Percentiles rank a stretch among this genome's conserved stretches.
Conservation (phyloP, 176 grass and related monocot species). For the Eleusine coracana region DNA sequence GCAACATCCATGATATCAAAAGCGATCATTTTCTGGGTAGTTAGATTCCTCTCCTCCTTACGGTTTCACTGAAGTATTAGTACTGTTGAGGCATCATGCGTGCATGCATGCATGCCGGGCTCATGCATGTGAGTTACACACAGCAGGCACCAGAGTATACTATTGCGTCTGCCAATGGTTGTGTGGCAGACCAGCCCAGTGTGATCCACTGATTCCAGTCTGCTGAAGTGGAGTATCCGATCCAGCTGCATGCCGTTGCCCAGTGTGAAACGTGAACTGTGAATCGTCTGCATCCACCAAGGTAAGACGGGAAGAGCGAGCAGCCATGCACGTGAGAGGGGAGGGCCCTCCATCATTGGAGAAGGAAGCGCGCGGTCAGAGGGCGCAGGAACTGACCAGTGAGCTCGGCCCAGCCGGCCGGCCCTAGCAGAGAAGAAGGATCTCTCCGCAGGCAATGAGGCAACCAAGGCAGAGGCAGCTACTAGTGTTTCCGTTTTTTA, state of each 20-base stretch:
- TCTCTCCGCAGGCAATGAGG: neutral
- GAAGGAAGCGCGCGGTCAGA: neutral
- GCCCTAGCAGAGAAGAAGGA: neutral
- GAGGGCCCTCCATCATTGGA: neutral
- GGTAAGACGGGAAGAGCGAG: neutral
- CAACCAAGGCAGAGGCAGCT: neutral
- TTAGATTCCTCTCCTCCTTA: neutral
- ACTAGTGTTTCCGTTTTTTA: neutral
- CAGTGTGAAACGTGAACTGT: neutral
- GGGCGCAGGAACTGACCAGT: neutral
- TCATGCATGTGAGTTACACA: constrained; percentile 5
- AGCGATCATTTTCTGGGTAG: neutral
- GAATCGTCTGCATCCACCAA: neutral
- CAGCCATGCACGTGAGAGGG: constrained; percentile 1
- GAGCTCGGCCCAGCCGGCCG: neutral
- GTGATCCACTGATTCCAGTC: neutral
- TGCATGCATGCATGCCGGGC: neutral
- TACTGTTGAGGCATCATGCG: neutral
- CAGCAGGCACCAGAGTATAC: neutral
- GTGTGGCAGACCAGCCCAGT: neutral
- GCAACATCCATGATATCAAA: neutral
- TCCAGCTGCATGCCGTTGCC: too few species aligned
- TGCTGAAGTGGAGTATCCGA: neutral
- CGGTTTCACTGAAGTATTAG: neutral
- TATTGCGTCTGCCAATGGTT: too few species aligned